Evolutionary conservation across 495 filamentous ascomycete species (phyloP), one percentile per base, ranked within the genome.

Genomic region (Xylaria intraflava): DNA sequence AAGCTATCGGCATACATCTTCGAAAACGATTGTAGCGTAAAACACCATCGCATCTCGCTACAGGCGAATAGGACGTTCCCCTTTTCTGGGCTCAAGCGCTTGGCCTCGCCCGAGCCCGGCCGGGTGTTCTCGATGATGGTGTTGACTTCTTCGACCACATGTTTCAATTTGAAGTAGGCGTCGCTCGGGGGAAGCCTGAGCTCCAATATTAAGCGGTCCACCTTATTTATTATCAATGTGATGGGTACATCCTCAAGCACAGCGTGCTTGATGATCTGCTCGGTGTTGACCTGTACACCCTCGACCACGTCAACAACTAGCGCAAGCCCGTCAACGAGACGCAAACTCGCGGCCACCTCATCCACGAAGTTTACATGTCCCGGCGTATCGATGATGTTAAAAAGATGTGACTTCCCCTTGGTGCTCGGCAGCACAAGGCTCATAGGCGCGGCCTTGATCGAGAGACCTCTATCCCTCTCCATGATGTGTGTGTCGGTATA

Each of bases 291-390:
- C 71, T 97, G 94, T 7, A 98, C 93, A 16, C 93, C 93, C 66
- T 98, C 93, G n/a, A 98, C 89, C 23, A 96, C 88, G 69, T 98
- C 93, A 17, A 98, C 90, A 17, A 98, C 87, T 38, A 98, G 72
- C 39, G 94, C 88, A 8, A 96, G 84, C 48, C 94, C 93, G 64
- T 98, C 93, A 24, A 85, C 91, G 35, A 98, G 72, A 16, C 93
- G 85, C 55, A 95, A 71, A 1, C 90, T 86, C 2, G 90, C 83
- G 6, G 93, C 92, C 9, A 98, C 87, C 67, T 98, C 93, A 66
- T 98, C 93, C 17, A 93, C 90, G 65, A 98, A 98, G 62, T 97
- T 95, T 60, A 96, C 94, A 71, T 98, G 93, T 6, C 93, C 93
- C 0, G 93, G 94, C 2, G 93, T 98, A 68, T 98, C 93, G 45